Evolutionary conservation across 768 basidiomycete genomes (phyloP).

Genomic region (Asterophora lycoperdoides): DNA sequence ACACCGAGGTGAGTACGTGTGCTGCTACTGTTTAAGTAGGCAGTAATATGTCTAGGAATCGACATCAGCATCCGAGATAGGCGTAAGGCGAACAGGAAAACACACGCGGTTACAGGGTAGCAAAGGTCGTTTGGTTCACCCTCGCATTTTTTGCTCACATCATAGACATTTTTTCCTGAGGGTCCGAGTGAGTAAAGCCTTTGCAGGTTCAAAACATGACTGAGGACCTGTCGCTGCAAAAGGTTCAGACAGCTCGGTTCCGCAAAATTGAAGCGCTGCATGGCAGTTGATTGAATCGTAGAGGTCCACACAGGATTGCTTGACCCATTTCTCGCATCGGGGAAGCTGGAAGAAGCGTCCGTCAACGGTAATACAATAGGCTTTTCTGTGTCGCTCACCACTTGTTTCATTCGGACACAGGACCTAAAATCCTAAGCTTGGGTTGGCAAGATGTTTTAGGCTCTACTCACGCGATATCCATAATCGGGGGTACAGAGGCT

Average conservation of each 20-base stretch:
- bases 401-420: conserved; percentile 57
- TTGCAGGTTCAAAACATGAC: too few species aligned
- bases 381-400: conserved; percentile 32
- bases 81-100: background rate
- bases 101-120: conserved; percentile 47
- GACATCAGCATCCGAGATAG: background rate
- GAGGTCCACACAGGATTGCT: conserved; percentile 52
- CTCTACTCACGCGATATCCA: conserved; percentile 44
- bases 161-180: conserved; percentile 56
- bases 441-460: conserved; percentile 32
- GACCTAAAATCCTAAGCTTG: conserved; percentile 26
- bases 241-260: conserved; percentile 41
- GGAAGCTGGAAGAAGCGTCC: conserved; percentile 42
- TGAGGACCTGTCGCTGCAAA: conserved; percentile 34
- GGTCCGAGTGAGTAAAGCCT: too few species aligned
- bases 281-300: conserved; percentile 64
- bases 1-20: conserved; percentile 61
- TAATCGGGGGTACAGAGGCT: conserved; percentile 43
- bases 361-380: background rate
- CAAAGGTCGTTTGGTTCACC: conserved; percentile 48
- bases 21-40: conserved; percentile 58
- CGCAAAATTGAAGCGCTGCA: conserved; percentile 62
- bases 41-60: conserved; percentile 43
- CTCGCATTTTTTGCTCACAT: conserved; percentile 60
- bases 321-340: conserved; percentile 57